phyloP scores from a whole-genome alignment of 768 basidiomycete species.

The Pluteus cervinus region DNA sequence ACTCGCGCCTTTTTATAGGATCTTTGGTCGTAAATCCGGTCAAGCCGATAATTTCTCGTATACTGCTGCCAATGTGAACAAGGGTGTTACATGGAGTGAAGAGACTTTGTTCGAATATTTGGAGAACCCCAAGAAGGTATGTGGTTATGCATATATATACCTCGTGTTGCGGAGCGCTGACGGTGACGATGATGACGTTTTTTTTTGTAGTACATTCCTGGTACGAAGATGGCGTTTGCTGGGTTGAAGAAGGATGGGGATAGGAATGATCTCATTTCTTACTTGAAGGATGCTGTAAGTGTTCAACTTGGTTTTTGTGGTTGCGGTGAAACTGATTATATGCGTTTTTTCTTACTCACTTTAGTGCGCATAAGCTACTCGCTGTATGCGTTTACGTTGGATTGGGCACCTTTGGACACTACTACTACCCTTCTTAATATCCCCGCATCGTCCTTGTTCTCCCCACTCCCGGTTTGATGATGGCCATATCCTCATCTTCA shows the following conservation, averaged over 20 bases:
- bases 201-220: conserved; percentile 73
- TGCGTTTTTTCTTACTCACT: too few species aligned
- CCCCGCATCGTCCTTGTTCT: too few species aligned
- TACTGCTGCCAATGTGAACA: conserved; percentile 93
- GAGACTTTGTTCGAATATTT: conserved; percentile 92
- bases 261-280: conserved; percentile 88
- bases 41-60: conserved; percentile 83
- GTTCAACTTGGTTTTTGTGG: too few species aligned
- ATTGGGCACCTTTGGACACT: too few species aligned
- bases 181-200: conserved; percentile 2
- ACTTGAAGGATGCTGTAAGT: conserved; percentile 70
- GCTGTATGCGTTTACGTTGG: too few species aligned
- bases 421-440: too few species aligned
- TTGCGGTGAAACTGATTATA: too few species aligned
- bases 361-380: too few species aligned
- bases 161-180: neutral
- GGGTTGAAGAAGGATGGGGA: conserved; percentile 99
- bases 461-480: too few species aligned
- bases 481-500: too few species aligned
- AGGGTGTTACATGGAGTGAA: conserved; percentile 84
- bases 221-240: conserved; percentile 98
- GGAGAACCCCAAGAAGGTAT: conserved; percentile 95
- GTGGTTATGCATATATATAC: conserved; percentile 11
- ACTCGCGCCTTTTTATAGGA: conserved; percentile 27
- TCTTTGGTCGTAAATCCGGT: conserved; percentile 85